These are phyloP conservation scores for Phytophthora podocarpi DNA, from an alignment of 352 stramenopile species.

Conservation along the genomic window DNA sequence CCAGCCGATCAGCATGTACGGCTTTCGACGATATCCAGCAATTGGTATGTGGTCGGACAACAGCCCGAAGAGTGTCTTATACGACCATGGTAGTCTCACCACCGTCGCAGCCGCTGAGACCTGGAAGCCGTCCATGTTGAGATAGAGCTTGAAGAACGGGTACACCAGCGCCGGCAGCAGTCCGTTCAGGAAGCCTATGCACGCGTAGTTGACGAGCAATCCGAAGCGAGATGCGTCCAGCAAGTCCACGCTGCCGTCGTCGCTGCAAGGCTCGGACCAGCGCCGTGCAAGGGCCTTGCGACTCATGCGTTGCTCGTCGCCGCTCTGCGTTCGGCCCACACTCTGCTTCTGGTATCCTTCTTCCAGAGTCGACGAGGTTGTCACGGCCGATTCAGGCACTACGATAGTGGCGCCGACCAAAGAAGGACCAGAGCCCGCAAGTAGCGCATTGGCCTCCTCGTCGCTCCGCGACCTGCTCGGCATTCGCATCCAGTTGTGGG, in stretches of 20 bases:
- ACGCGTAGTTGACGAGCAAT: conserved; percentile 73
- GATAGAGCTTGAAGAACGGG: conserved; percentile 78
- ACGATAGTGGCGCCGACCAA: conserved; percentile 10
- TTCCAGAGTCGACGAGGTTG: conserved; percentile 20
- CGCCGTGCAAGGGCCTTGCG: conserved; percentile 40
- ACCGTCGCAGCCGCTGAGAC: conserved; percentile 56
- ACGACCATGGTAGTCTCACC: conserved; percentile 72
- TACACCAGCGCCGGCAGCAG: conserved; percentile 71
- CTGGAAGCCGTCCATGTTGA: conserved; percentile 80
- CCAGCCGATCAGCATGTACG: conserved; percentile 80
- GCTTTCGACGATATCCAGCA: conserved; percentile 64
- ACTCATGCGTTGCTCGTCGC: conserved; percentile 37
- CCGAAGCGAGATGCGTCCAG: conserved; percentile 48
- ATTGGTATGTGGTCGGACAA: conserved; percentile 73
- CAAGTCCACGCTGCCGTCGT: conserved; percentile 49
- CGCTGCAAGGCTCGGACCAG: conserved; percentile 46
- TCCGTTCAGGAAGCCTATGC: conserved; percentile 74
- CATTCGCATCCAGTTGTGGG: conserved; percentile 20
- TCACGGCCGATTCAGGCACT: conserved; percentile 11
- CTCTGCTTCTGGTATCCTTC: conserved; percentile 23
- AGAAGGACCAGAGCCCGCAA: conserved; percentile 9
- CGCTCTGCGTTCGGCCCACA: not conserved
- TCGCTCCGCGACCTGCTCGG: conserved; percentile 5
- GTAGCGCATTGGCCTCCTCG: conserved; percentile 25
- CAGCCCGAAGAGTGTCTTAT: conserved; percentile 81